Evolutionary conservation across 768 basidiomycete species (phyloP), one percentile per base, ranked within the genome.

Genomic region (Amanita phalloides): DNA sequence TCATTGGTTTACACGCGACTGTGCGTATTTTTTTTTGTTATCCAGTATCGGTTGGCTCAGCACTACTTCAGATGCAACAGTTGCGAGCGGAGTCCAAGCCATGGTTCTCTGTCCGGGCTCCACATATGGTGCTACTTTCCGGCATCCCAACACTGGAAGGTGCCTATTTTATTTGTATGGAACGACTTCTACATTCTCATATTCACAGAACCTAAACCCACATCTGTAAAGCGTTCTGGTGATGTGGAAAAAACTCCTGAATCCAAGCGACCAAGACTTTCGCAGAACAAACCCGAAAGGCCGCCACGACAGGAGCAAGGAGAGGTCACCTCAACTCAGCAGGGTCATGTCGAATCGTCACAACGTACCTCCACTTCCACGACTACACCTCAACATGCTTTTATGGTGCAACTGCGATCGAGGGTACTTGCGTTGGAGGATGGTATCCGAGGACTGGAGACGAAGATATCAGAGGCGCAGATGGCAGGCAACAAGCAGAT

Each of bases 91-190:
- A 60, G 5, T 72, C 77, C 41, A 60, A 63, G 1, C 77, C 80
- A 3, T 86, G 82, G 79, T 86, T 84, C 60, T 54, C 65, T 17
- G 72, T 80, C 8, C 70, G 69, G 9, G 49, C 73, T 1, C 64
- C 68, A 0, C 77, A 82, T 60, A 55, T 61, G 4, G 54, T 84
- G 10, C 65, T 72, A 4, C 64, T 85, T 0, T 65, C 73, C 33
- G 75, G 80, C 5, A 76, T 77, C 51, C 63, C 79, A 25, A 54
- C 57, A 54, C 54, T 51, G 53, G 73, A 25, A 60, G 61, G 55
- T 60, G 58, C 59, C 28, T 32, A n/a, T 11, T 8, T 32, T 37
- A n/a, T 21, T 33, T 9, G 13, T 20, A 6, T 17, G 21, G 7
- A 42, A 33, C 30, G 14, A 21, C 14, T 23, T n/a, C n/a, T 17